Base-by-base conservation (phyloP, 2,329 filamentous ascomycete genomes). In the Colletotrichum nymphaeae region DNA sequence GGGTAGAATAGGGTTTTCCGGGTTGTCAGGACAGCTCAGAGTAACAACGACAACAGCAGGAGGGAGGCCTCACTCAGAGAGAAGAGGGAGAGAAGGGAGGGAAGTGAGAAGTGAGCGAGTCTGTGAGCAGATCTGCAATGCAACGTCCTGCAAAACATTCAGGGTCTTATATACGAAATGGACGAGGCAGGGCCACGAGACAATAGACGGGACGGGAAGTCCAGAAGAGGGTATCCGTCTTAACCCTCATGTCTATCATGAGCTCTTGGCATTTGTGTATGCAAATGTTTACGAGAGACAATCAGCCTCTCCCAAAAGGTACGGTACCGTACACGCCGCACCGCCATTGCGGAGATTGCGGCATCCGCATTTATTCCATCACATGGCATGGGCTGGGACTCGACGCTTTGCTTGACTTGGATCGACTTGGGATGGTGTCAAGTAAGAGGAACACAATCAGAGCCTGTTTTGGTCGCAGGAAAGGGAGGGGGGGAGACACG, bases 161-260 rank as follows among this genome's bases (percentile, higher is more conserved):
- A 64, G 67, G 70, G 70, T 62, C 70, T 73, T 73, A 69, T 73
- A 73, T 70, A 73, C 35, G 55, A 28, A 55, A 28, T 22, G 49
- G 32, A 49, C 59, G 19, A n/a, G 19, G 30, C 46, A 67, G 28
- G 63, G 32, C 37, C 56, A 30, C 58, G 35, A 62, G 67, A 30
- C 22, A n/a, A 30, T 19, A 14, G 52, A 37, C n/a, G n/a, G 53
- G 28, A 30, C 37, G 55, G 60, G 56, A 63, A 35, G 57, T 26
- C 24, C 37, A 65, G 37, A 52, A 63, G 11, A 52, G 46, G 46
- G 22, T 49, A 56, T 55, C 56, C 55, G 55, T 70, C 55, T 46
- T 49, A 70, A 65, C 46, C 42, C 28, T 24, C 60, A 52, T 4
- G 56, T 30, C 67, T 46, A 73, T 69, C 59, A 70, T 59, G 46